Evolutionary conservation across 2,329 filamentous ascomycete genomes (phyloP).

Genomic region (Penicillium sp.): DNA sequence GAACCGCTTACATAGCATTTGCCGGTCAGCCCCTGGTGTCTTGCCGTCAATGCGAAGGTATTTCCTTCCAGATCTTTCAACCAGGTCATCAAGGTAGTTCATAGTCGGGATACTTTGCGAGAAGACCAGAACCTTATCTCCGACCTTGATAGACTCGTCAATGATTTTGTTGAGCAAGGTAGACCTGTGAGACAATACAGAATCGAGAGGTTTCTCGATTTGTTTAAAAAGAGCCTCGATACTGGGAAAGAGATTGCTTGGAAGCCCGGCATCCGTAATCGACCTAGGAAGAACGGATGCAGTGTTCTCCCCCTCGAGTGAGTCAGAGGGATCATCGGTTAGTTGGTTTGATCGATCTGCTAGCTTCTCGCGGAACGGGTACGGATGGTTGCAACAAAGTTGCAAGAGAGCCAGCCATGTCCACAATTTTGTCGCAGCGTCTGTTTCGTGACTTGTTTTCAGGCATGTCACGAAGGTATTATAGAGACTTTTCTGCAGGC

Average conservation of each 20-base stretch:
- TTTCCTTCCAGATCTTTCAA: slow-evolving; percentile 48
- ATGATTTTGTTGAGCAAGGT: slow-evolving; percentile 67
- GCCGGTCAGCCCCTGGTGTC: slow-evolving; percentile 57
- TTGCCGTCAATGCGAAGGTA: slow-evolving; percentile 67
- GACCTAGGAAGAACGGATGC: slow-evolving; percentile 22
- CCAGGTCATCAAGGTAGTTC: slow-evolving; percentile 63
- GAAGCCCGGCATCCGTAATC: slow-evolving; percentile 41
- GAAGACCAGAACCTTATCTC: slow-evolving; percentile 80
- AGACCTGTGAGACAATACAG: slow-evolving; percentile 66
- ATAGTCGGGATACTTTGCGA: slow-evolving; percentile 70
- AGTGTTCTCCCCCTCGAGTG: background rate
- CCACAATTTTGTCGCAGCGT: slow-evolving; percentile 50
- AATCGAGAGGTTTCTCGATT: slow-evolving; percentile 39
- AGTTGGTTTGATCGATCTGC: slow-evolving; percentile 34
- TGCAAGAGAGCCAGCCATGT: slow-evolving; percentile 54
- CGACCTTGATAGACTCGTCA: slow-evolving; percentile 56
- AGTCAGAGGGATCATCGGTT: slow-evolving; percentile 12
- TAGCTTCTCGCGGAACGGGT: slow-evolving; percentile 52
- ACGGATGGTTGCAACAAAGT: slow-evolving; percentile 60
- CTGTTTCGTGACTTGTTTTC: slow-evolving; percentile 26
- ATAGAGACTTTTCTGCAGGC: slow-evolving; percentile 65
- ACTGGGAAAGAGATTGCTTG: slow-evolving; percentile 34
- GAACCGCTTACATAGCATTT: slow-evolving; percentile 65
- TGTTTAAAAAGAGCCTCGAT: slow-evolving; percentile 31
- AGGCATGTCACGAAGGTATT: slow-evolving; percentile 49